These are phyloP conservation scores for Aspergillus bertholletiae DNA, from an alignment of 495 filamentous ascomycete genomes.

Conservation along the genomic window DNA sequence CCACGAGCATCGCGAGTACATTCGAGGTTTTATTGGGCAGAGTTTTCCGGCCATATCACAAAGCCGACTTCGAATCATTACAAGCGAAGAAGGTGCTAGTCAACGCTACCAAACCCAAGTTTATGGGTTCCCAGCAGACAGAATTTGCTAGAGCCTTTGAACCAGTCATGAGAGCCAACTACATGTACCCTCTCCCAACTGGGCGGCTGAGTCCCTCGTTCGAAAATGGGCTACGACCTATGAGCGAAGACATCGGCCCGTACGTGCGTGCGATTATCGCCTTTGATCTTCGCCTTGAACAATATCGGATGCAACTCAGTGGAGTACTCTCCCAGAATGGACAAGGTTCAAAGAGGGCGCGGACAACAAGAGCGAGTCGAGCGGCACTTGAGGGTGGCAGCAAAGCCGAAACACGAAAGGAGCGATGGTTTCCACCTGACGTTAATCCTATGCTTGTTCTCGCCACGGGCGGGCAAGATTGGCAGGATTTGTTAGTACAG, in stretches of 20 bases:
- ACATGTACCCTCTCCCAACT: conserved; percentile 20
- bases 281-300: conserved; percentile 66
- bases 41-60: conserved; percentile 28
- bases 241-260: conserved; percentile 76
- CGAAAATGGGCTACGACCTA: conserved; percentile 59
- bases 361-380: conserved; percentile 76
- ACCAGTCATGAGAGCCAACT: conserved; percentile 31
- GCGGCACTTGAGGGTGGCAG: conserved; percentile 79
- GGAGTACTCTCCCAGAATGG: conserved; percentile 56
- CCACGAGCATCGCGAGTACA: conserved; percentile 31
- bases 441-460: conserved; percentile 62
- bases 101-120: conserved; percentile 14
- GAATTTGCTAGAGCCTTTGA: conserved; percentile 32
- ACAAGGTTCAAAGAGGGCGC: conserved; percentile 54
- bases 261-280: conserved; percentile 77
- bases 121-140: conserved; percentile 9
- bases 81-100: conserved; percentile 26
- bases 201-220: conserved; percentile 57
- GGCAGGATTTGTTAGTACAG: conserved; percentile 49
- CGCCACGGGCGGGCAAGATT: conserved; percentile 61
- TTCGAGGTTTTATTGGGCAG: conserved; percentile 30
- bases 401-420: conserved; percentile 66
- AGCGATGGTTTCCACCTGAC: conserved; percentile 73
- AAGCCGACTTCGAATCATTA: conserved; percentile 17
- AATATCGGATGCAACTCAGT: conserved; percentile 60